These are phyloP conservation scores for Termitomyces sp. DNA, from an alignment of 768 basidiomycete genomes.

Conservation along the genomic window DNA sequence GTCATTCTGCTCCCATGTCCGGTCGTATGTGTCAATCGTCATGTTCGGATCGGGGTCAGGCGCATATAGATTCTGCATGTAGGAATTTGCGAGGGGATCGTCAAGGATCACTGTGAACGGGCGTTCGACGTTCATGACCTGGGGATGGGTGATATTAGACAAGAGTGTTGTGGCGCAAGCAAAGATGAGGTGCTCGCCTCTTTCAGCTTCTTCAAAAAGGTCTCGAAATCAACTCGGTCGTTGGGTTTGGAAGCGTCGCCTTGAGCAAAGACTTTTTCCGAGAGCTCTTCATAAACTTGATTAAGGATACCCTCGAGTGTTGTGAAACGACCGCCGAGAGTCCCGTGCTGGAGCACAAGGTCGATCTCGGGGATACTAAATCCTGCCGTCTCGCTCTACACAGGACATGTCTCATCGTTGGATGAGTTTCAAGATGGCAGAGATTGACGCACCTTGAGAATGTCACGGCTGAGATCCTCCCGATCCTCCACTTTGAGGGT, in stretches of 20 bases:
- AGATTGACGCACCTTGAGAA: constrained; percentile 69
- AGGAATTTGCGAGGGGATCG: constrained; percentile 93
- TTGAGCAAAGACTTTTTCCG: constrained; percentile 71
- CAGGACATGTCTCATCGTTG: background rate
- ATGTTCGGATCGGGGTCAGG: constrained; percentile 97
- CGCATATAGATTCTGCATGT: constrained; percentile 95
- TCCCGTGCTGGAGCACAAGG: constrained; percentile 85
- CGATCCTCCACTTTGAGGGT: constrained; percentile 86
- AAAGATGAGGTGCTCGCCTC: constrained; percentile 38
- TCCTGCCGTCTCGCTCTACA: constrained; percentile 88
- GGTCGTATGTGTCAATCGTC: constrained; percentile 75
- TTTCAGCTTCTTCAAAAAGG: constrained; percentile 75
- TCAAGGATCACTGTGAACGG: constrained; percentile 93
- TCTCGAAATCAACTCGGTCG: constrained; percentile 58
- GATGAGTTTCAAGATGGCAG: background rate
- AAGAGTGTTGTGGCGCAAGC: background rate
- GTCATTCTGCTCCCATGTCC: constrained; percentile 90
- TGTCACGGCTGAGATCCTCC: constrained; percentile 89
- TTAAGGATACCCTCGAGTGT: constrained; percentile 93
- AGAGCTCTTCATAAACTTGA: constrained; percentile 93
- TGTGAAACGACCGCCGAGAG: constrained; percentile 95
- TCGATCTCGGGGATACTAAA: constrained; percentile 93
- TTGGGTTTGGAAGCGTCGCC: constrained; percentile 57
- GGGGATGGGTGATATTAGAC: constrained; percentile 3
- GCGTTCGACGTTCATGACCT: constrained; percentile 74